Conservation (phyloP, 1,284 basidiomycete genomes). For the Cerioporus squamosus region DNA sequence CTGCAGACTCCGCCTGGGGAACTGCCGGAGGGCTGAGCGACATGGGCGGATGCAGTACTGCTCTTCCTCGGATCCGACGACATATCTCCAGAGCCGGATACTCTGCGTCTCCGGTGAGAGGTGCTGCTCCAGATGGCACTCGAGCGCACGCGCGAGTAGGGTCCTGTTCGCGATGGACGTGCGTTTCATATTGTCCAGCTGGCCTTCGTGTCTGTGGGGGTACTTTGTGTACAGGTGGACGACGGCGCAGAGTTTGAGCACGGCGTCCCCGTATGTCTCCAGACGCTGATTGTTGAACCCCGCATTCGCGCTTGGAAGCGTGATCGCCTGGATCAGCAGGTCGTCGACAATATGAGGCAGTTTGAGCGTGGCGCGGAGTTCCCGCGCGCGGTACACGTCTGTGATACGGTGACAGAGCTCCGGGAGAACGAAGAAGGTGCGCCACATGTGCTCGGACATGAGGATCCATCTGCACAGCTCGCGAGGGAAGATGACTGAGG, state of each 20-base stretch:
- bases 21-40: slow-evolving; percentile 39
- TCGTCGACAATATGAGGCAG: slow-evolving; percentile 62
- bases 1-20: slow-evolving; percentile 74
- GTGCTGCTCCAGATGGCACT: slow-evolving; percentile 63
- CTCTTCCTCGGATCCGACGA: slow-evolving; percentile 40
- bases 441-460: slow-evolving; percentile 51
- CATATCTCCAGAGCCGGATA: slow-evolving; percentile 65
- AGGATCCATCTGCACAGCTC: slow-evolving; percentile 54
- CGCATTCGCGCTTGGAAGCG: slow-evolving; percentile 63
- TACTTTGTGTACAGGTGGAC: slow-evolving; percentile 78
- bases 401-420: slow-evolving; percentile 68
- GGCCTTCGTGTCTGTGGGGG: slow-evolving; percentile 81
- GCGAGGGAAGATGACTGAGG: slow-evolving; percentile 49
- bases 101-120: slow-evolving; percentile 62
- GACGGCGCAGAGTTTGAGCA: slow-evolving; percentile 76
- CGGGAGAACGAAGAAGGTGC: slow-evolving; percentile 62
- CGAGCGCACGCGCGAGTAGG: slow-evolving; percentile 67
- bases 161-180: slow-evolving; percentile 71
- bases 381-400: slow-evolving; percentile 63
- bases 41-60: slow-evolving; percentile 33
- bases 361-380: slow-evolving; percentile 53
- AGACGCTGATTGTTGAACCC: slow-evolving; percentile 81
- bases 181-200: slow-evolving; percentile 67
- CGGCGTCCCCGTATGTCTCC: slow-evolving; percentile 84
- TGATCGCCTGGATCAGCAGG: slow-evolving; percentile 72